phyloP scores from a whole-genome alignment of 495 filamentous ascomycete genomes.

The Penicillium riverlandense region DNA sequence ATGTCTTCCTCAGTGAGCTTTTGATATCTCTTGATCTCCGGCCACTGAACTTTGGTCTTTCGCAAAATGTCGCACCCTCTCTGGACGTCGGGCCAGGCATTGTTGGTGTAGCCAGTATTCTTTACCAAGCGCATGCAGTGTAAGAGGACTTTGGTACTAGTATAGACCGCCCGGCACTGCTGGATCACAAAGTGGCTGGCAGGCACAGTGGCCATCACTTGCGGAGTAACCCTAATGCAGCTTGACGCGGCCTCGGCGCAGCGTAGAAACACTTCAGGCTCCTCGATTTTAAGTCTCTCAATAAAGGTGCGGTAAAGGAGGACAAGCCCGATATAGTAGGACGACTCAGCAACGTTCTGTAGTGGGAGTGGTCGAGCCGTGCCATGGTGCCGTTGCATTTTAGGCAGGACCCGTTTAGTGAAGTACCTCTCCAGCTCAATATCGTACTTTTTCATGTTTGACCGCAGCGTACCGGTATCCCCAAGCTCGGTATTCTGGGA shows the following conservation, averaged over 20 bases:
- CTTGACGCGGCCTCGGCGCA: slow-evolving; percentile 7
- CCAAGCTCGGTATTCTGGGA: not conserved
- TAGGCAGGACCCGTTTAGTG: slow-evolving; percentile 3
- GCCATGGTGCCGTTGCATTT: not conserved
- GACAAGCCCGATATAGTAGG: slow-evolving; percentile 5
- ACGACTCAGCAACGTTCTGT: slow-evolving; percentile 6
- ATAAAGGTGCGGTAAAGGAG: slow-evolving; percentile 8
- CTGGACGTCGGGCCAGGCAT: slow-evolving; percentile 7
- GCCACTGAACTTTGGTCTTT: slow-evolving; percentile 8
- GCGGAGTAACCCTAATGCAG: slow-evolving; percentile 7
- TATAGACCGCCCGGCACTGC: slow-evolving; percentile 6
- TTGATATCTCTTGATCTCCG: slow-evolving; percentile 10
- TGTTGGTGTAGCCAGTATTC: slow-evolving; percentile 3
- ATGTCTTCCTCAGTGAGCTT: slow-evolving; percentile 3
- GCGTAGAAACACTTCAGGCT: slow-evolving; percentile 4
- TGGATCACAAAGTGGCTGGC: slow-evolving; percentile 8
- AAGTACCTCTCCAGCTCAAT: slow-evolving; percentile 6
- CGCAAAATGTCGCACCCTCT: slow-evolving; percentile 4
- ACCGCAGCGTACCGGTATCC: not conserved
- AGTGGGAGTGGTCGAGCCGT: not conserved
- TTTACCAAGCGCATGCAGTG: slow-evolving; percentile 7
- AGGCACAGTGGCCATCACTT: slow-evolving; percentile 6
- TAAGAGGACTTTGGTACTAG: slow-evolving; percentile 3
- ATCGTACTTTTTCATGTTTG: slow-evolving; percentile 4
- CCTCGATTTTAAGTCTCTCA: slow-evolving; percentile 1